Evolutionary conservation across 2,329 filamentous ascomycete species (phyloP), one percentile per base, ranked within the genome.

Genomic region (Sarocladium kiliense): DNA sequence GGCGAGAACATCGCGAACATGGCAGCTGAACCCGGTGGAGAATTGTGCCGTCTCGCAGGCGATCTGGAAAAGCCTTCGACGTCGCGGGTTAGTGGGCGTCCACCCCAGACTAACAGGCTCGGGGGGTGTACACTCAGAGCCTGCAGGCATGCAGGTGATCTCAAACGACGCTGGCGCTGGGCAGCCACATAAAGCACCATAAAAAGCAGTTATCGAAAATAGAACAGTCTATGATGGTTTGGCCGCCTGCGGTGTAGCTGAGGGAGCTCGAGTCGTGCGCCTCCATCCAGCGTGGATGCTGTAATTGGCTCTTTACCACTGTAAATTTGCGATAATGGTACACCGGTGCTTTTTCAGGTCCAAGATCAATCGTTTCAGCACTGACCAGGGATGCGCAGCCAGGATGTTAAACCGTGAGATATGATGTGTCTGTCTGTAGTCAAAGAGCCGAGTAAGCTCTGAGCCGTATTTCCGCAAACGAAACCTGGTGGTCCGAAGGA

Each of bases 1-100:
- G 47, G 47, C 47, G 47, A 51, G 47, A 51, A 51, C 47, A 51
- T 51, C 47, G 27, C 30, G 27, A 51, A 51, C 47, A 51, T 23
- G 11, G 27, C 30, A 51, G 47, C 47, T 51, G 47, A 51, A 51
- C 30, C 27, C 47, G 30, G 47, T 51, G 47, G 47, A 51, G 47
- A 5, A 51, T 19, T 34, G 14, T 51, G 47, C 30, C 47, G 26
- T 51, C 47, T 16, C 25, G 4, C 47, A 51, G 18, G 18, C 47
- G 30, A 51, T 51, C 47, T 36, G 26, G 30, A 36, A 49, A 51
- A 51, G 23, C 47, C 47, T 51, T 36, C n/a, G 47, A 51, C 47
- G 27, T 49, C 26, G 47, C 23, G 18, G 26, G 47, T 21, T 51
- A 49, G 44, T 32, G 23, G 44, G 26, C 44, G 23, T 51, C 14